Evolutionary conservation across 2,329 filamentous ascomycete species (phyloP).

Genomic region (Periconia sp.): DNA sequence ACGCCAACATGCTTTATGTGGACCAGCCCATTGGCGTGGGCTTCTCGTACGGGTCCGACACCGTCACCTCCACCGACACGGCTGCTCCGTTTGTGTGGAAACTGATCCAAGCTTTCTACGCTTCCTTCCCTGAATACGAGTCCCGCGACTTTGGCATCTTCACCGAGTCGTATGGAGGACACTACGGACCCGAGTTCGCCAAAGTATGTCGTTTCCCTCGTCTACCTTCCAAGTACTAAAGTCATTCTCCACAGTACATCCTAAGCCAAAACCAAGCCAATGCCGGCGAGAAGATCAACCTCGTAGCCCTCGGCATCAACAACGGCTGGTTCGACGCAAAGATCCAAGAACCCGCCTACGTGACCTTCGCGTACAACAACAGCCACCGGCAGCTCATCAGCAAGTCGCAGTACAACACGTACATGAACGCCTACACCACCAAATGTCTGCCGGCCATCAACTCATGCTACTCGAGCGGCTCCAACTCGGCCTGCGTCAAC

Average conservation of each 20-base stretch:
- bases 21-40: conserved; percentile 66
- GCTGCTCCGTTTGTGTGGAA: conserved; percentile 62
- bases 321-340: conserved; percentile 59
- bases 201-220: too few species aligned
- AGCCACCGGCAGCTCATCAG: conserved; percentile 47
- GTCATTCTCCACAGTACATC: too few species aligned
- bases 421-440: conserved; percentile 59
- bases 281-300: conserved; percentile 44
- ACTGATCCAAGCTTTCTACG: conserved; percentile 62
- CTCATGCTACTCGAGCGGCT: conserved; percentile 53
- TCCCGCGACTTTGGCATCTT: conserved; percentile 56
- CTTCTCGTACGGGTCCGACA: conserved; percentile 61
- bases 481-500: conserved; percentile 51
- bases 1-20: conserved; percentile 59
- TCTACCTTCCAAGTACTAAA: too few species aligned
- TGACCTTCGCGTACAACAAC: conserved; percentile 54
- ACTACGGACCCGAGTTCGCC: conserved; percentile 57
- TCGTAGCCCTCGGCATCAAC: conserved; percentile 53
- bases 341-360: conserved; percentile 52
- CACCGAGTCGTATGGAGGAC: conserved; percentile 59
- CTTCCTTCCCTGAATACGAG: conserved; percentile 51
- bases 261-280: conserved; percentile 45
- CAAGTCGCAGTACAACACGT: conserved; percentile 49
- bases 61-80: conserved; percentile 52
- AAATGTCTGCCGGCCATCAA: conserved; percentile 59